Evolutionary conservation across 2,329 filamentous ascomycete species (phyloP), one percentile per base, ranked within the genome.

Genomic region (Onygena corvina): DNA sequence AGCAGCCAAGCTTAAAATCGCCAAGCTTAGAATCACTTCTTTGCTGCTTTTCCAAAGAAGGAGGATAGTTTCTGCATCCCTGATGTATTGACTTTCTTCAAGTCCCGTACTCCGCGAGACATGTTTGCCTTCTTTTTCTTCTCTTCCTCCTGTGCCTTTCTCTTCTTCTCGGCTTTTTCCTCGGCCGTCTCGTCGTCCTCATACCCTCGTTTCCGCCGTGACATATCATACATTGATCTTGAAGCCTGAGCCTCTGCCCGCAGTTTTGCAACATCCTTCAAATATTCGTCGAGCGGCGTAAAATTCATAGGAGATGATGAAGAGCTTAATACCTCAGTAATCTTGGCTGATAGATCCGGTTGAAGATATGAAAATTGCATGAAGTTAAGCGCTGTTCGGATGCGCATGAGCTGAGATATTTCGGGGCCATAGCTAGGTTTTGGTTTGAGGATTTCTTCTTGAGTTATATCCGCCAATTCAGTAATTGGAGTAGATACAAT

Each of bases 1-100:
- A n/a, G n/a, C n/a, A n/a, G n/a, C n/a, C n/a, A n/a, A n/a, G n/a
- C n/a, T n/a, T n/a, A n/a, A n/a, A n/a, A n/a, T n/a, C n/a, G n/a
- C n/a, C 33, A 16, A 2, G 33, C 5, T n/a, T 14, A 1, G 21
- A 12, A 5, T 47, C 46, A 47, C 36, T 50, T 50, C 29, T 45
- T 46, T 9, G 38, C 38, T 8, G 25, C 20, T 40, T 90, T 93
- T 52, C 80, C 80, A 66, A 98, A 98, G 69, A 98, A 98, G 53
- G 82, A 78, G 62, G 86, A 94, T 77, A 98, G 77, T 72, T 96
- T 98, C 76, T 85, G 92, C 92, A 98, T 98, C 1, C 92, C 92
- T 18, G 70, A 79, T 0, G 84, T 89, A 67, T 96, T 85, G 44
- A 89, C 90, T 70, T 96, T 98, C 64, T 84, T 84, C 60, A 98